These are phyloP conservation scores for Kodamaea leandrae DNA, from an alignment of 805 yeast genomes.

Conservation along the genomic window DNA sequence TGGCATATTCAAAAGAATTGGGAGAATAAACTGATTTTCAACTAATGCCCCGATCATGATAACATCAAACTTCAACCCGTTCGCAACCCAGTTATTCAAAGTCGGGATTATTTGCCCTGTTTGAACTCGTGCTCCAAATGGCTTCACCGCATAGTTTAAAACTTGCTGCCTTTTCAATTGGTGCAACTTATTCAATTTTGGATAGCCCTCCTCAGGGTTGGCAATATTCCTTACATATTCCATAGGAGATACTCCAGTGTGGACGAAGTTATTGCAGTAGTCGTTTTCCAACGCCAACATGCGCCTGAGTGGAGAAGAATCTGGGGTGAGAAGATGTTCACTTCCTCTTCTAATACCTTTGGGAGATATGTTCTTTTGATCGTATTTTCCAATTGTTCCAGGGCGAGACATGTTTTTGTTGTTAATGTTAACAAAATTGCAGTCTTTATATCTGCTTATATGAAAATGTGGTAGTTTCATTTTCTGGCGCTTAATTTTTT, in stretches of 20 bases:
- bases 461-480: conserved; percentile 2
- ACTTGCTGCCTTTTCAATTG: conserved; percentile 63
- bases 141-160: conserved; percentile 49
- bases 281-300: conserved; percentile 52
- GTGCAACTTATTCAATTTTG: conserved; percentile 70
- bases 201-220: conserved; percentile 79
- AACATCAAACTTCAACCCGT: conserved; percentile 71
- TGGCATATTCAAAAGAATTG: conserved; percentile 63
- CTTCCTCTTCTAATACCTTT: background rate
- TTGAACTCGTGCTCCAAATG: conserved; percentile 62
- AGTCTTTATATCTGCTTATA: background rate
- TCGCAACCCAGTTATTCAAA: conserved; percentile 59
- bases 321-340: background rate
- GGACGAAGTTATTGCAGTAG: conserved; percentile 66
- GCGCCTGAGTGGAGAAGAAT: background rate
- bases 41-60: conserved; percentile 88
- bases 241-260: conserved; percentile 61
- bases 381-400: background rate
- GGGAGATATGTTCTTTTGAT: background rate
- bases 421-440: background rate
- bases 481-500: background rate
- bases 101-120: conserved; percentile 54
- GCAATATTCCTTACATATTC: conserved; percentile 61
- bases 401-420: background rate
- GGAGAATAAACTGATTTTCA: conserved; percentile 67